A percentile compares a stretch with the other conserved stretches of the same genome.
These are phyloP conservation scores for Exophiala sideris DNA, from an alignment of 2,329 filamentous ascomycete genomes.

Conservation along the genomic window DNA sequence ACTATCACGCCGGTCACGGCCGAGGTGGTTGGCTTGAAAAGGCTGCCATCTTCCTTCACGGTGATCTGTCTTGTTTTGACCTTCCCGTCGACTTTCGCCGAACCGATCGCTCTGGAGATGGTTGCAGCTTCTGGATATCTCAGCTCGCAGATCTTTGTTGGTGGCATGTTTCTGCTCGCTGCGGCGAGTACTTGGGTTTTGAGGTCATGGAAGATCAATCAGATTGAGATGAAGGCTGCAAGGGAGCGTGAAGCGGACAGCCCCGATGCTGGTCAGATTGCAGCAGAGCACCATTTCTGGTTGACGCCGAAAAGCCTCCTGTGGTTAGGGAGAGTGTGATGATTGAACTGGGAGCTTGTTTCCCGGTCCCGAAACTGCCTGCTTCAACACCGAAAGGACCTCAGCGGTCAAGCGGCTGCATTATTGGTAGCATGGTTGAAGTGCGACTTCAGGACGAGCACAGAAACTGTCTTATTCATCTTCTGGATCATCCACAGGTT, in stretches of 20 bases:
- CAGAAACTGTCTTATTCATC: no score
- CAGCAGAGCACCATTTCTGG: slow-evolving; percentile 2
- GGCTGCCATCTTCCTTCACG: slow-evolving; percentile 22
- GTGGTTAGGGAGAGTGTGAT: slow-evolving; percentile 12
- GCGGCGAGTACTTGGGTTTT: slow-evolving; percentile 19
- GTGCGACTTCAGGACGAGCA: no score
- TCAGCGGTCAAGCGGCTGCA: no score
- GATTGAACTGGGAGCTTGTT: background rate
- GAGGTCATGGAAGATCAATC: slow-evolving; percentile 25
- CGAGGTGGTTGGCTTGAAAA: slow-evolving; percentile 23
- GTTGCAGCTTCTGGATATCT: slow-evolving; percentile 22
- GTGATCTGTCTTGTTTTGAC: slow-evolving; percentile 23
- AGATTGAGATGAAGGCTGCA: slow-evolving; percentile 19
- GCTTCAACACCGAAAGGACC: background rate
- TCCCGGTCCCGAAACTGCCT: no score
- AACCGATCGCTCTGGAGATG: slow-evolving; percentile 23
- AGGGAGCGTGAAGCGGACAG: background rate
- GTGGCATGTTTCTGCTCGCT: slow-evolving; percentile 22
- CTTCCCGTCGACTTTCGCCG: slow-evolving; percentile 23
- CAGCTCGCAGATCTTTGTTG: slow-evolving; percentile 23
- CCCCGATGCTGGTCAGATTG: background rate
- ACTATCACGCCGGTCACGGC: slow-evolving; percentile 15
- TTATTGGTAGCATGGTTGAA: no score
- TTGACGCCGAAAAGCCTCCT: slow-evolving; percentile 7
- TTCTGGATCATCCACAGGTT: no score